Percentiles rank a stretch among this genome's conserved stretches.
Conservation (phyloP, 768 basidiomycete species). For the Omphalotus guepiniiformis region DNA sequence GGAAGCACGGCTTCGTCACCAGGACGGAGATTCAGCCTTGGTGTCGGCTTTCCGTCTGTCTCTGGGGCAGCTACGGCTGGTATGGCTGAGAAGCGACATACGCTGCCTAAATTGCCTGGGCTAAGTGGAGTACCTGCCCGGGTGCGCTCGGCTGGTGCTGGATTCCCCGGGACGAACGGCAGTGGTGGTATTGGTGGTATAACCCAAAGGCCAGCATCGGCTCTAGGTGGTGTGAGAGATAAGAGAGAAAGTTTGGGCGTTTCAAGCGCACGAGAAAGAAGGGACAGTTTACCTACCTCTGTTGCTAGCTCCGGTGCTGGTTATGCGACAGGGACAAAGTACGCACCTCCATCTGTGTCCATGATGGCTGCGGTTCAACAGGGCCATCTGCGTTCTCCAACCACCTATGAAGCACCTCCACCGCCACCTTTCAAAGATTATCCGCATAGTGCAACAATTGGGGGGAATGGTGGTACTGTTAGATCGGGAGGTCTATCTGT, state of each 20-base stretch:
- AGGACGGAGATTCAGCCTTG: too few species aligned
- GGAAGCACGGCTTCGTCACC: not conserved
- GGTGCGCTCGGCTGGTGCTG: constrained; percentile 4
- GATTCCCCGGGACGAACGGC: not conserved
- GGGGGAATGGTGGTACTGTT: not conserved
- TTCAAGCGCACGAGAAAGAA: not conserved
- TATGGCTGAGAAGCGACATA: constrained; percentile 9
- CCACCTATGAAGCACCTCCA: constrained; percentile 49
- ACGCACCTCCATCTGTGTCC: constrained; percentile 29
- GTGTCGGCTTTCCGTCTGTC: not conserved
- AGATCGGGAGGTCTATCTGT: not conserved
- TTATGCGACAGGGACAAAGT: too few species aligned
- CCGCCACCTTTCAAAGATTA: constrained; percentile 17
- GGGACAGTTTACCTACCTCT: constrained; percentile 3
- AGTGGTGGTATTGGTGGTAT: not conserved
- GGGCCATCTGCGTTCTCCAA: constrained; percentile 40
- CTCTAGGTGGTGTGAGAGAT: constrained; percentile 2
- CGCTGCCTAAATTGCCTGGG: constrained; percentile 1
- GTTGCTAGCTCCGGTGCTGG: not conserved
- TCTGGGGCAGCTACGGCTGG: constrained; percentile 3
- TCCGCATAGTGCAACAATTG: too few species aligned
- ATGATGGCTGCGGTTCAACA: constrained; percentile 24
- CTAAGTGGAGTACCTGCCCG: constrained; percentile 5
- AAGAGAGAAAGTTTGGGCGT: constrained; percentile 1
- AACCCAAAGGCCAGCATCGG: not conserved